Evolutionary conservation across 352 stramenopile genomes (phyloP).

Genomic region (Phytophthora cryptogea): DNA sequence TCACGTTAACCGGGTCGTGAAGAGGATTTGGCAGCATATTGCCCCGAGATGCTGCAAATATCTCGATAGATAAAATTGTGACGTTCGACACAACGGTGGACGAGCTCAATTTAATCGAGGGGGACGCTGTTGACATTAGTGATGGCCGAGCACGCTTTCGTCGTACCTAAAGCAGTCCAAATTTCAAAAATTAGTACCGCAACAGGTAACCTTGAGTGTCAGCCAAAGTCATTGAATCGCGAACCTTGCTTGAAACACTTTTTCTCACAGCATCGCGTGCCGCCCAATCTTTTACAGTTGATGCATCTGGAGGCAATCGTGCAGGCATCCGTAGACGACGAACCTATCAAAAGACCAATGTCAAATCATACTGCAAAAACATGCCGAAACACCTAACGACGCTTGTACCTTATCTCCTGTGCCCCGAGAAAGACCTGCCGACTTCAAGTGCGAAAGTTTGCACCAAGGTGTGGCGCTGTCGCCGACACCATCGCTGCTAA

Average conservation of each 20-base stretch:
- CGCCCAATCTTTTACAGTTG: constrained; percentile 40
- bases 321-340: constrained; percentile 46
- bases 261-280: constrained; percentile 10
- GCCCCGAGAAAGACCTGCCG: not conserved
- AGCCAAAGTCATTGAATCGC: not conserved
- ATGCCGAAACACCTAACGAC: not conserved
- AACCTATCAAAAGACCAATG: constrained; percentile 23
- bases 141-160: constrained; percentile 29
- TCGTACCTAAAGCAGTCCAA: constrained; percentile 12
- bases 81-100: constrained; percentile 63
- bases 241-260: constrained; percentile 31
- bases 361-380: not conserved
- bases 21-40: constrained; percentile 74
- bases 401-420: constrained; percentile 27
- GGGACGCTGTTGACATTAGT: constrained; percentile 18
- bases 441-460: constrained; percentile 34
- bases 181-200: not conserved
- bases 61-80: constrained; percentile 80
- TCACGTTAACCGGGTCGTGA: constrained; percentile 57
- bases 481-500: not conserved
- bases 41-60: constrained; percentile 61
- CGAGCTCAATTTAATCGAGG: constrained; percentile 26
- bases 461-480: constrained; percentile 10
- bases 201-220: not conserved
- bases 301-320: constrained; percentile 39